Base-by-base conservation (phyloP, 208 protist species). In the Leishmania lainsoni region DNA sequence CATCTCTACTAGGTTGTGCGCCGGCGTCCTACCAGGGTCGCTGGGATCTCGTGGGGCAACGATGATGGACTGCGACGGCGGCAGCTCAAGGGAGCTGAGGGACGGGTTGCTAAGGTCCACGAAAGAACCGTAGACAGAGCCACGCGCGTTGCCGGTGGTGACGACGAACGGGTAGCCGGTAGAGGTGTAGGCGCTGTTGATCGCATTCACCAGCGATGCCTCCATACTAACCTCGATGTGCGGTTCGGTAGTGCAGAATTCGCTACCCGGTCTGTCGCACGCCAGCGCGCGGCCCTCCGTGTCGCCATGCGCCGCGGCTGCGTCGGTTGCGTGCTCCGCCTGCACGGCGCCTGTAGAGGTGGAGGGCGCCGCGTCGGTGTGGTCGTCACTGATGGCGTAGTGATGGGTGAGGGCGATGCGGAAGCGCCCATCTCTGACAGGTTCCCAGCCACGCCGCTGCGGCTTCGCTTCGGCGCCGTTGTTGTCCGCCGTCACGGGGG, bases 111-210 rank as follows among this genome's bases (percentile, higher is more conserved):
- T 84, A 1, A 92, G 84, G 73, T 97, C 94, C 0, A 95, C 89
- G 76, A 94, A 95, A 54, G 90, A 89, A 49, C 90, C 90, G 78
- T 95, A 94, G 52, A 95, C 86, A 51, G 77, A 75, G 45, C 83
- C 86, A 69, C 83, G 78, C 14, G 83, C 59, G 81, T 79, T 84
- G 78, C 84, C 84, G 58, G 80, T 51, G 2, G 84, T 86, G 26
- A 86, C 76, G 52, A 91, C 83, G n/a, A 87, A 90, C 1, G 92
- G 94, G 56, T 96, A 97, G 2, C 94, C 92, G 52, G 79, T 91
- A 1, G 90, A 92, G 16, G 90, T 92, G 86, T 97, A 94, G 35
- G 94, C 94, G 71, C 86, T 89, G 74, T 85, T 89, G 75, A 97
- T 89, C 0, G 91, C 85, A 81, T 97, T 97, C 29, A 91, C 89